Evolutionary conservation across 2,329 filamentous ascomycete species (phyloP), one percentile per base, ranked within the genome.

Genomic region (Sporothrix pallida): DNA sequence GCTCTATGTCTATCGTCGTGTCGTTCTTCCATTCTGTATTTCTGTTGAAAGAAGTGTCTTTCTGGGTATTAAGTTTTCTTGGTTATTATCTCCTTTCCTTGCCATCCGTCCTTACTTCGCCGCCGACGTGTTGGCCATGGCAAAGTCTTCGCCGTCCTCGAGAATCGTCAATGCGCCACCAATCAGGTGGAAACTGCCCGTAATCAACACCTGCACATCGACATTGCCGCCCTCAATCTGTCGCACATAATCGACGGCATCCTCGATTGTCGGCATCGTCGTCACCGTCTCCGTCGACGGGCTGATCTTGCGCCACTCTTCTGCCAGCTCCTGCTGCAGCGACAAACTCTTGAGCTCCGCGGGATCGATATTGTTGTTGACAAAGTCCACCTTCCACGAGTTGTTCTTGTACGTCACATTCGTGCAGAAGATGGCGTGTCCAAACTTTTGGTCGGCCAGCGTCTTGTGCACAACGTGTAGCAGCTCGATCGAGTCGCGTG

Each of bases 401-500:
- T 83, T 83, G 48, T 81, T 78, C 23, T 84, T 83, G 76, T 86
- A 86, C 0, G 88, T 89, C 23, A 78, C 72, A 26, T 80, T 80
- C 5, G 79, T 78, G 75, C 77, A 79, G 44, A 80, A 78, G 5
- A 97, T 84, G 12, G 91, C 94, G 75, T 92, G 87, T 2, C 88
- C 87, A 80, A 98, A 97, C 0, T 84, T 75, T 7, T 17, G 17
- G 81, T 52, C 85, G 68, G 73, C 83, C 42, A 75, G 46, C 78
- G 72, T 82, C 75, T 63, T 81, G 78, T 71, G 69, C 12, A 93
- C 83, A 2, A 88, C 89, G 10, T 84, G 86, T 46, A 82, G 83
- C 2, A 95, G 87, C 1, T 97, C 86, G 17, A 87, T 84, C 3
- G 84, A 83, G 5, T 93, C 92, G 79, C 97, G 91, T 46, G 94